Evolutionary conservation across 768 basidiomycete species (phyloP), one percentile per base, ranked within the genome.

Genomic region (Chlorophyllum brunneum): DNA sequence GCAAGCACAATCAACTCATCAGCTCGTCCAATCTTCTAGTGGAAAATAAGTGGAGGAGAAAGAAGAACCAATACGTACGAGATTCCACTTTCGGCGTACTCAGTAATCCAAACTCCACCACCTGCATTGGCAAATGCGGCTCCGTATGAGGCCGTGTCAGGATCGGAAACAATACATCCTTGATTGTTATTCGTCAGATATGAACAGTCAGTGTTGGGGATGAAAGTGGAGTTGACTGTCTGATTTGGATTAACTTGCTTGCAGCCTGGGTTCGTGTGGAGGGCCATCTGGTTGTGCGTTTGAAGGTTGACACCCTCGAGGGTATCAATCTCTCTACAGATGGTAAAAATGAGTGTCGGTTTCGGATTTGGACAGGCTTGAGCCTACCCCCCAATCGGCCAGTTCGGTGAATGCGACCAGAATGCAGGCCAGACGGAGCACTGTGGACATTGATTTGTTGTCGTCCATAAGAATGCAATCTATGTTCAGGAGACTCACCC

Each of bases 51-150:
- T 41, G 9, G 30, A 6, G 31, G 18, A n/a, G 13, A n/a, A 27
- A 22, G 6, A 27, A 15, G 11, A 42, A 24, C 5, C 36, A 37
- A 11, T 8, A 70, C 81, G 54, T 61, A 85, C 82, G 78, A 82
- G 27, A 89, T 81, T 4, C 83, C 86, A 37, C 67, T 71, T 18
- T 73, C 63, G 2, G 86, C 84, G 54, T 82, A 81, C 63, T 89
- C 86, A 2, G 87, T 86, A 15, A 87, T 81, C 55, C 77, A 92
- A 6, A 88, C 78, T n/a, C 90, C 91, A 26, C 90, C 89, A 7
- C 81, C 80, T 1, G 73, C 76, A 2, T 69, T 66, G 1, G 84
- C 82, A 60, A 92, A 92, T 3, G 68, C 81, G 6, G 75, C 72
- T 16, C 88, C 87, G 55, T 83, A 90, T n/a, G 81, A 83, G 2